Base-by-base conservation (phyloP, 768 basidiomycete genomes). In the Russula earlei region DNA sequence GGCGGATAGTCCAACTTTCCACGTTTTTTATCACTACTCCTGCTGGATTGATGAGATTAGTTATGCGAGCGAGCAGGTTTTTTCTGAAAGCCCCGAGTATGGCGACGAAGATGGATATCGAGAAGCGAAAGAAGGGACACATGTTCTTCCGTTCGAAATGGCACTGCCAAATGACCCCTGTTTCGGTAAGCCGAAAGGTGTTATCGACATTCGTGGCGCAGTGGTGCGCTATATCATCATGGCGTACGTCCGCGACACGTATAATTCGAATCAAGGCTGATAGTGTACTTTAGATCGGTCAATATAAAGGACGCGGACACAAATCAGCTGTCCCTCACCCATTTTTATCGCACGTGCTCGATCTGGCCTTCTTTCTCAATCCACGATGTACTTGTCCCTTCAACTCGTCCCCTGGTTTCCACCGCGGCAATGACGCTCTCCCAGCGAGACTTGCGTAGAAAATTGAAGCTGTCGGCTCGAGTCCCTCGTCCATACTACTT, bases 291-390 rank as follows among this genome's bases (percentile, higher is more conserved):
- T 58, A 87, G 87, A 5, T 87, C 86, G 10, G 70, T 90, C 62
- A 86, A 85, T 68, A 77, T 94, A 55, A 86, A 85, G 67, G 82
- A 88, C 51, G 64, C 79, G 2, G 69, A 74, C 15, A 79, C 79
- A 4, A 72, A 74, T 25, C 77, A 77, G 62, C 76, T 80, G 14
- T 89, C 87, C 3, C 84, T 94, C 33, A 85, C 91, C 4, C 92
- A 96, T 69, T 92, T 94, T 68, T 95, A 93, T 67, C 82, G 92
- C 9, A 72, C 82, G 44, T 84, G 90, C 67, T 81, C 83, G 51
- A 73, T 94, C 27, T 91, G 84, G 80, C 91, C 91, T 1, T 80
- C 79, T 44, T 69, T 92, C 19, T 77, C 88, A 55, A 79, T 85
- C 4, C 70, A 76, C 19, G 54, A 72, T 4, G 74, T 83, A 20